phyloP scores from a whole-genome alignment of 1,139 yeast genomes.

The Yamadazyma taylorii region DNA sequence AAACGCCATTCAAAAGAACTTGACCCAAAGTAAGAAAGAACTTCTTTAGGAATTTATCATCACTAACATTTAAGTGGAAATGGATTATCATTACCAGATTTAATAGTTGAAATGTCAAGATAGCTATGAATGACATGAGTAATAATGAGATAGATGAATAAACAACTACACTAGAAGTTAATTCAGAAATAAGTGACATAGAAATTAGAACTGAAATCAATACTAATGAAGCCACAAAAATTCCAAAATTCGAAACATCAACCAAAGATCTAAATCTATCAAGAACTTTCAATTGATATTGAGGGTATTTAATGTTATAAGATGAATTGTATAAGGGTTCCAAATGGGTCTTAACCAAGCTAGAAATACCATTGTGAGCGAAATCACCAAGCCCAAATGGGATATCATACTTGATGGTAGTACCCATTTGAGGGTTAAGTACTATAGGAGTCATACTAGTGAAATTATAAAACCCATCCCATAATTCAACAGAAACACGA shows the following conservation, averaged over 20 bases:
- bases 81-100: slow-evolving; percentile 4
- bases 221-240: neutral
- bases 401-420: neutral
- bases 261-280: slow-evolving; percentile 5
- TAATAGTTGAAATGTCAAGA: slow-evolving; percentile 6
- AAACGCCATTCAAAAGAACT: slow-evolving; percentile 1
- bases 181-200: neutral
- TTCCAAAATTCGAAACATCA: slow-evolving; percentile 2
- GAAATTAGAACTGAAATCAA: neutral
- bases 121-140: neutral
- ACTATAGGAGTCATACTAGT: slow-evolving; percentile 2
- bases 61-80: neutral
- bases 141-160: slow-evolving; percentile 1
- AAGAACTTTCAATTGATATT: slow-evolving; percentile 1
- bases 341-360: slow-evolving; percentile 1
- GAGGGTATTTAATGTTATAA: neutral
- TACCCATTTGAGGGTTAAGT: neutral
- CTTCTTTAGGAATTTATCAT: slow-evolving; percentile 2
- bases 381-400: slow-evolving; percentile 1
- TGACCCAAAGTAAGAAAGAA: slow-evolving; percentile 5
- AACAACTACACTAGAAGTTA: neutral
- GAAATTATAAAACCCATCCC: slow-evolving; percentile 20
- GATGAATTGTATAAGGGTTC: neutral
- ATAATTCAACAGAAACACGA: slow-evolving; percentile 14
- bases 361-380: neutral